Evolutionary conservation across 192 early-diverging fungal species (phyloP).

Genomic region (Dimargaris cristalligena): DNA sequence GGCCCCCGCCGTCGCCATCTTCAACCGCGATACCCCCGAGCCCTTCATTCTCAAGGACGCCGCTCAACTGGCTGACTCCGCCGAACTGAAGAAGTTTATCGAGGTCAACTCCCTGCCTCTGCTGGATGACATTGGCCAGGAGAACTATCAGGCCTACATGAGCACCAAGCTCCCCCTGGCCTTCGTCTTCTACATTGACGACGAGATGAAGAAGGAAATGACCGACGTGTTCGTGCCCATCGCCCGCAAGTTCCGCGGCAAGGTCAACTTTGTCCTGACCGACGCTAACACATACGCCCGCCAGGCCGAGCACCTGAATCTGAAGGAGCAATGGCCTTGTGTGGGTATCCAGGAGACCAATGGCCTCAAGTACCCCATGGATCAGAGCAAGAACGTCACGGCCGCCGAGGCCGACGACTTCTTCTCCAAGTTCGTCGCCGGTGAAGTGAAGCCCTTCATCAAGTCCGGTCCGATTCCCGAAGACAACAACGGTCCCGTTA

Average conservation of each 20-base stretch:
- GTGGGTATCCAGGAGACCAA: constrained; percentile 72
- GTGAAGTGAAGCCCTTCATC: constrained; percentile 52
- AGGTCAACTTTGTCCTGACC: constrained; percentile 79
- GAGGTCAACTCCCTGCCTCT: constrained; percentile 64
- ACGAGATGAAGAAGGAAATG: constrained; percentile 37
- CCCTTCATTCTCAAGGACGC: constrained; percentile 47
- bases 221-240: constrained; percentile 45
- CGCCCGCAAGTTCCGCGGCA: constrained; percentile 77
- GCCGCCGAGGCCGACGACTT: constrained; percentile 39
- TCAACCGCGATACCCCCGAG: constrained; percentile 85
- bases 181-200: constrained; percentile 65
- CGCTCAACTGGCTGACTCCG: constrained; percentile 34
- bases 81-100: constrained; percentile 48
- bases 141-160: constrained; percentile 80
- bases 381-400: constrained; percentile 48
- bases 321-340: constrained; percentile 86
- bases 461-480: constrained; percentile 75
- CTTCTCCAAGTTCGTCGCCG: constrained; percentile 43
- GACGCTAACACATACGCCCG: constrained; percentile 70
- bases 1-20: constrained; percentile 58
- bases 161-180: constrained; percentile 75
- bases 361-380: constrained; percentile 74
- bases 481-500: constrained; percentile 74
- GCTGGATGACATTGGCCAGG: constrained; percentile 77
- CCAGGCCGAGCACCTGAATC: constrained; percentile 75